Percentiles rank a stretch among this genome's conserved stretches.
phyloP scores from a whole-genome alignment of 148 eudicot genomes.

The Dianthus caryophyllus region DNA sequence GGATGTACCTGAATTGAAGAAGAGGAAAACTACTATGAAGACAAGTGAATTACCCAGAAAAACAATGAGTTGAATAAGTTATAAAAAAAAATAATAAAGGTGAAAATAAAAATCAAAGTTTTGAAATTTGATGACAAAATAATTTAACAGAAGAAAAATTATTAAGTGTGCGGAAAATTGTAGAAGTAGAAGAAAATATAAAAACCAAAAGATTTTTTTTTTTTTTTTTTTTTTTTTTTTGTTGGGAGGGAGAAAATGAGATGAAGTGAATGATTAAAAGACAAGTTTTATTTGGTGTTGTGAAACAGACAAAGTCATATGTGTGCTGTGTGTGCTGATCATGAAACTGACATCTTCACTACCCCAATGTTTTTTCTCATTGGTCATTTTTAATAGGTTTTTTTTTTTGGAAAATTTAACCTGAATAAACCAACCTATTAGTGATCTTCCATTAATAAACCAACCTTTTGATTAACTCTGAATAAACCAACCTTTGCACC shows the following conservation, averaged over 20 bases:
- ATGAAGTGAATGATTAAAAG: not conserved
- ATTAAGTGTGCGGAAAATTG: conserved; percentile 17
- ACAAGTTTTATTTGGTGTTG: not conserved
- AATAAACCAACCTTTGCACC: too few species aligned
- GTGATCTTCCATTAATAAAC: too few species aligned
- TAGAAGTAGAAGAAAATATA: not conserved
- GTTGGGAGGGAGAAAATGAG: conserved; percentile 9
- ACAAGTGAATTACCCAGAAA: conserved; percentile 21
- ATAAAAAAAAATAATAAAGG: not conserved
- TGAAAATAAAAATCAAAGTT: not conserved
- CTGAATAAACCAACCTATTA: too few species aligned
- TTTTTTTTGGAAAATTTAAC: too few species aligned
- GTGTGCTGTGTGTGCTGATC: conserved; percentile 42
- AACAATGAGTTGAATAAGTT: not conserved
- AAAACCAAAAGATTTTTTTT: conserved; percentile 13
- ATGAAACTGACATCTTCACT: too few species aligned
- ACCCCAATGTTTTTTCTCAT: too few species aligned
- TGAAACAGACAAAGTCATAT: conserved; percentile 43
- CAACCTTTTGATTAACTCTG: too few species aligned
- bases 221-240: too few species aligned
- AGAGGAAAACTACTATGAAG: not conserved
- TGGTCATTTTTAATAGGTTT: too few species aligned
- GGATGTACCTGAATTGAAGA: too few species aligned
- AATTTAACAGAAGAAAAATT: not conserved
- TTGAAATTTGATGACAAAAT: conserved; percentile 2